Conservation (phyloP, 1,284 basidiomycete genomes). For the Trametes pubescens region DNA sequence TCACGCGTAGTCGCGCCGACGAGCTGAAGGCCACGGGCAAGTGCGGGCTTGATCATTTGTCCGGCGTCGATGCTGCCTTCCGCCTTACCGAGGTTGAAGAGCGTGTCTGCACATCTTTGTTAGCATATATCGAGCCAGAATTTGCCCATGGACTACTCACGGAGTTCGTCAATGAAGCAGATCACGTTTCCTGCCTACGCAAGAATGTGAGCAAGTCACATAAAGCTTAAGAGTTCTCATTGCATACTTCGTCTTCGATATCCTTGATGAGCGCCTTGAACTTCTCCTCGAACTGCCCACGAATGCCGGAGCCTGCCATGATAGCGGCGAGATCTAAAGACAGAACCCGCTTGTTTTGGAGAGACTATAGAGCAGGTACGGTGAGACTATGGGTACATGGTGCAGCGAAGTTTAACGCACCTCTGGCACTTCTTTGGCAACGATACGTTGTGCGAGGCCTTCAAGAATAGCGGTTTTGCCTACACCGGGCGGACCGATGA, state of each 20-base stretch:
- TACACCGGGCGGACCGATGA: constrained; percentile 84
- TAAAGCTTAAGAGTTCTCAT: too few species aligned
- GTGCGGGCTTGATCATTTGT: constrained; percentile 90
- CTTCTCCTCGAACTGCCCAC: constrained; percentile 93
- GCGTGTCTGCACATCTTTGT: constrained; percentile 56
- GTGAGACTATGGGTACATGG: constrained; percentile 3
- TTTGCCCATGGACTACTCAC: constrained; percentile 52
- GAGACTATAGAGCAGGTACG: constrained; percentile 56
- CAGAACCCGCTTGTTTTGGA: constrained; percentile 85
- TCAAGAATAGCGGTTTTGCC: constrained; percentile 95
- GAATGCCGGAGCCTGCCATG: constrained; percentile 87
- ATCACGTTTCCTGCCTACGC: constrained; percentile 74
- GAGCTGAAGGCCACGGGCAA: constrained; percentile 86
- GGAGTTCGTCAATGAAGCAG: constrained; percentile 93
- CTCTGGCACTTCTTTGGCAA: constrained; percentile 92
- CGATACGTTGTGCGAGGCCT: constrained; percentile 88
- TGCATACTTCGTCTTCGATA: constrained; percentile 86
- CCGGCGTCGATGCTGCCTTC: constrained; percentile 93
- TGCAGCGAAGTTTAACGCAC: constrained; percentile 45
- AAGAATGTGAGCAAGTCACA: constrained; percentile 1
- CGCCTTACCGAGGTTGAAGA: constrained; percentile 89
- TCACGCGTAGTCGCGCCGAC: constrained; percentile 89
- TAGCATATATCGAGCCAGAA: background rate
- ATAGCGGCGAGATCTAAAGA: constrained; percentile 84
- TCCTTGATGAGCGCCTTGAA: constrained; percentile 89